A percentile compares a stretch with the other conserved stretches of the same genome.
Evolutionary conservation across 2,329 filamentous ascomycete species (phyloP).

Genomic region (Fusarium compactum): DNA sequence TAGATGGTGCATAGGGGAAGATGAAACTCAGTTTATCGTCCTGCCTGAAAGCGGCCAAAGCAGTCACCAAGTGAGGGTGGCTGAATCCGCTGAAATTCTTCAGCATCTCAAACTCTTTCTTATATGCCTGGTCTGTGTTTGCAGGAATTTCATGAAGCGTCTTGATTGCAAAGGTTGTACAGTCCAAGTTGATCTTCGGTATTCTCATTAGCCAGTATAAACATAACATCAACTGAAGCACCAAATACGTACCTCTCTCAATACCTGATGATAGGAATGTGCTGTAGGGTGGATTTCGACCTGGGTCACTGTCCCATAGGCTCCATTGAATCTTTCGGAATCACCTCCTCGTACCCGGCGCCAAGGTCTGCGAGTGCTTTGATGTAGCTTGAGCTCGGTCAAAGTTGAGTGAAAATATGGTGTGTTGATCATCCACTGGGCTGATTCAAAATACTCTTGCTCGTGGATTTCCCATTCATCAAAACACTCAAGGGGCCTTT

Average conservation of each 20-base stretch:
- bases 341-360: no score
- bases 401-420: no score
- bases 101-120: background rate
- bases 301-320: no score
- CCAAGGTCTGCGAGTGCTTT: no score
- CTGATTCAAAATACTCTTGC: no score
- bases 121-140: background rate
- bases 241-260: rapidly evolving
- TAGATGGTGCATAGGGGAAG: conserved; percentile 2
- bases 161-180: conserved; percentile 18
- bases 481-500: no score
- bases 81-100: conserved; percentile 8
- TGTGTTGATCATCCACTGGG: no score
- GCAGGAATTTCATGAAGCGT: background rate
- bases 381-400: no score
- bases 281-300: no score
- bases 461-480: no score
- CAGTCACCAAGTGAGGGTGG: conserved; percentile 17
- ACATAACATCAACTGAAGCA: rapidly evolving
- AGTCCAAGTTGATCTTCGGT: background rate
- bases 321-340: no score
- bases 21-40: background rate
- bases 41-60: background rate
- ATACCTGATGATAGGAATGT: no score
- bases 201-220: rapidly evolving